Conservation (phyloP, 208 protist species). For the Trypanosoma lewisi region DNA sequence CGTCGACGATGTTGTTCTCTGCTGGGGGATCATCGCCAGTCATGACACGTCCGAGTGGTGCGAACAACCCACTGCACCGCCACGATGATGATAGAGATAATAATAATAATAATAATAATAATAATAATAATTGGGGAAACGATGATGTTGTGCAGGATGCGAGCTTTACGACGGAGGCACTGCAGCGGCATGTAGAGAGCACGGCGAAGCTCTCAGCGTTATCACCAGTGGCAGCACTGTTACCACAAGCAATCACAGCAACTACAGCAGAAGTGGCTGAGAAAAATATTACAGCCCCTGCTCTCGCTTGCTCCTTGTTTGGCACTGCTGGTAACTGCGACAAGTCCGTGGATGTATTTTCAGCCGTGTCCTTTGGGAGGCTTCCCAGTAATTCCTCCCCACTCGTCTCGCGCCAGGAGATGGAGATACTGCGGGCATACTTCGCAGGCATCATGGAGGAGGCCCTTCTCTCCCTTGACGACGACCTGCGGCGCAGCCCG, state of each 20-base stretch:
- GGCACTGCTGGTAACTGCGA: neutral
- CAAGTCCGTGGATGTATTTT: neutral
- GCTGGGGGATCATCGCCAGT: conserved; percentile 2
- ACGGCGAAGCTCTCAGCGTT: neutral
- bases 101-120: neutral
- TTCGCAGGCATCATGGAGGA: conserved; percentile 77
- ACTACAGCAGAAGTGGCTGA: neutral
- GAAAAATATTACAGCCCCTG: too few species aligned
- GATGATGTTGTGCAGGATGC: neutral
- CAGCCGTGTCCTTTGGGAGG: neutral
- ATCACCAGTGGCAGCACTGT: neutral
- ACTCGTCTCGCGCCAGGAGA: conserved; percentile 31
- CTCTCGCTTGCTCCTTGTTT: neutral
- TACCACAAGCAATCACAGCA: neutral
- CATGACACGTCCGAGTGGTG: neutral
- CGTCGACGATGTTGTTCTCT: conserved; percentile 10
- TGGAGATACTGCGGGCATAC: conserved; percentile 70
- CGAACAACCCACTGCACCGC: neutral
- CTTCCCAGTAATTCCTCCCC: neutral
- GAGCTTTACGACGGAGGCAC: neutral
- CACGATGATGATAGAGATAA: neutral
- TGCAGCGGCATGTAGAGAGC: conserved; percentile 14
- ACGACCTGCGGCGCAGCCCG: conserved; percentile 34
- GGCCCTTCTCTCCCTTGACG: conserved; percentile 63
- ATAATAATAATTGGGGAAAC: neutral